Evolutionary conservation across 495 filamentous ascomycete species (phyloP).

Genomic region (Penicillium macrosclerotiorum): DNA sequence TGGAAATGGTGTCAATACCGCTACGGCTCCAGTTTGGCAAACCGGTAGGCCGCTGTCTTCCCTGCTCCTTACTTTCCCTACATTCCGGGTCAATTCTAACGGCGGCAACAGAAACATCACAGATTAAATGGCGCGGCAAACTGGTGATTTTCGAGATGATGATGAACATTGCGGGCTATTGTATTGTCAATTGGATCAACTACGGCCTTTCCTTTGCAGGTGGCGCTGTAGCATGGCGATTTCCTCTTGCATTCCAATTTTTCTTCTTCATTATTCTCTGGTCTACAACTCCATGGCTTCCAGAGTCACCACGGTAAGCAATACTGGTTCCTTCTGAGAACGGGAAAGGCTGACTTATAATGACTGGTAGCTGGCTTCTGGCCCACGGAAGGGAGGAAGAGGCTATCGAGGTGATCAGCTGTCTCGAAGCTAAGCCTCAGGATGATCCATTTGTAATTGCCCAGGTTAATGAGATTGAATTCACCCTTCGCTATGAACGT

Average conservation of each 20-base stretch:
- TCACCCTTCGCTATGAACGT: conserved; percentile 46
- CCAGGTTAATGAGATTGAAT: conserved; percentile 48
- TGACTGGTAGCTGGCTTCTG: conserved; percentile 46
- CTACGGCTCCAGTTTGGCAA: conserved; percentile 65
- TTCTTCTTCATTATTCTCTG: conserved; percentile 51
- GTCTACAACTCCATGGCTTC: conserved; percentile 50
- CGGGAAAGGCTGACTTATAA: neutral
- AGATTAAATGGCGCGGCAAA: conserved; percentile 57
- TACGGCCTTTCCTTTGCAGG: conserved; percentile 50
- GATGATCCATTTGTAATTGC: conserved; percentile 48
- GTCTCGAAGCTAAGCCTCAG: conserved; percentile 42
- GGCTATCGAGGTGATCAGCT: conserved; percentile 48
- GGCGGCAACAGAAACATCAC: conserved; percentile 57
- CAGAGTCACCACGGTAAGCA: conserved; percentile 51
- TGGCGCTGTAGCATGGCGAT: conserved; percentile 48
- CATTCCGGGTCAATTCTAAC: too few species aligned
- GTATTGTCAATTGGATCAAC: conserved; percentile 55
- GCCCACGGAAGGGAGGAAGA: conserved; percentile 41
- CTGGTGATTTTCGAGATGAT: conserved; percentile 61
- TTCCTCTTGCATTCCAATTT: conserved; percentile 53
- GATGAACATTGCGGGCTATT: conserved; percentile 59
- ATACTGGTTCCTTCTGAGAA: neutral
- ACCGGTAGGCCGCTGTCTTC: too few species aligned
- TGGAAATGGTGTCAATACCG: conserved; percentile 65
- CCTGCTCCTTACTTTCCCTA: neutral